Evolutionary conservation across 2,329 filamentous ascomycete species (phyloP).

Genomic region (Raffaelea ambrosiae): DNA sequence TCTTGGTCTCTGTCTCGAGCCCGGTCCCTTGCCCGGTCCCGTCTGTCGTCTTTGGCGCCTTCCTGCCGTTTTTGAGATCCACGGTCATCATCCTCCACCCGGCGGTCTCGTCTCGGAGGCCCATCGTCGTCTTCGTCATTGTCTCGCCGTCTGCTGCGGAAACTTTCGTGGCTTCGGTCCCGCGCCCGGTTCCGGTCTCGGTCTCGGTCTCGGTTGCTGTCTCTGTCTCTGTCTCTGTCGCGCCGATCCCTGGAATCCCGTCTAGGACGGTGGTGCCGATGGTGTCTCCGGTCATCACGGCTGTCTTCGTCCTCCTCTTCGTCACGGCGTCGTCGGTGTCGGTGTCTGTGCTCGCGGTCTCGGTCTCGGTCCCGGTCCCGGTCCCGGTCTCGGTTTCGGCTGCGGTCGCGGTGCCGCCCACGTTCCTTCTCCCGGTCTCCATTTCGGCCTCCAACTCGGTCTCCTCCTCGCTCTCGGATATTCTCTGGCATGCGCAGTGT

Average conservation of each 20-base stretch:
- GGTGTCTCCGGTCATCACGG: background rate
- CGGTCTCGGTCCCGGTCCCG: conserved; percentile 12
- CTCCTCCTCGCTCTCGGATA: background rate
- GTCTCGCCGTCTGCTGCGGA: too few relatives aligned
- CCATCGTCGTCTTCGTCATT: conserved; percentile 9
- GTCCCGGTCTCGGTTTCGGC: conserved; percentile 19
- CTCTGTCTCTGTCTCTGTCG: conserved; percentile 6
- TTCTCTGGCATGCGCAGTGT: background rate
- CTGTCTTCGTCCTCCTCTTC: background rate
- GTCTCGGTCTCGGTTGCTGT: too few relatives aligned
- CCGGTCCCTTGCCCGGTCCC: background rate
- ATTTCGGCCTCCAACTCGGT: background rate
- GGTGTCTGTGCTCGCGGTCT: background rate
- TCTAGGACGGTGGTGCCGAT: background rate
- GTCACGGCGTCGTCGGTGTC: background rate
- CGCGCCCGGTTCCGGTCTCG: too few relatives aligned
- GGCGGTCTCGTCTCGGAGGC: background rate
- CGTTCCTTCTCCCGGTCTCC: conserved; percentile 3
- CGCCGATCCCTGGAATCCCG: background rate
- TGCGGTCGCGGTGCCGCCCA: too few relatives aligned
- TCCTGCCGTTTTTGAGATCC: background rate
- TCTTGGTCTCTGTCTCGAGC: too few relatives aligned
- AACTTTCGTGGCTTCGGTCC: too few relatives aligned
- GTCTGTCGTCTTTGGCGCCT: background rate
- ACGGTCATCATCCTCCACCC: background rate